phyloP scores from a whole-genome alignment of 2,329 filamentous ascomycete genomes.

The Clonostachys sp. region DNA sequence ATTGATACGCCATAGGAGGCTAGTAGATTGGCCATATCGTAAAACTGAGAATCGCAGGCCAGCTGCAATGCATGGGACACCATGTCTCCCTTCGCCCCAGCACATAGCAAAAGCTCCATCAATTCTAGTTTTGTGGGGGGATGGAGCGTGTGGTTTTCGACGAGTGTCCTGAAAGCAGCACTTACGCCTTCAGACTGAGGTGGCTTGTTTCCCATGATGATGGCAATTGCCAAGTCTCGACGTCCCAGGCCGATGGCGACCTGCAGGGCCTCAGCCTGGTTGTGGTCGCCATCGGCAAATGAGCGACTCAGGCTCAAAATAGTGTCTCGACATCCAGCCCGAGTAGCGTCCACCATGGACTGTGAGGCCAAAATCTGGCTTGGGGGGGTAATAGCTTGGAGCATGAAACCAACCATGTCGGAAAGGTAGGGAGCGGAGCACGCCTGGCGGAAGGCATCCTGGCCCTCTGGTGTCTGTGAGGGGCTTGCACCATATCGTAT shows the following conservation, averaged over 20 bases:
- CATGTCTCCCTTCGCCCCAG: conserved; percentile 48
- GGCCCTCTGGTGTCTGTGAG: conserved; percentile 40
- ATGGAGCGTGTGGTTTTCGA: conserved; percentile 37
- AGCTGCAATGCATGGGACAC: conserved; percentile 41
- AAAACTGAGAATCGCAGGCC: conserved; percentile 42
- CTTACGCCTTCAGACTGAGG: conserved; percentile 42
- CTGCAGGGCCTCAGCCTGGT: conserved; percentile 46
- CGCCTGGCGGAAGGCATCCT: conserved; percentile 47
- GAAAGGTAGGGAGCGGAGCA: conserved; percentile 40
- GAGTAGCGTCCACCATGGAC: conserved; percentile 45
- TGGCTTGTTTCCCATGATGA: conserved; percentile 47
- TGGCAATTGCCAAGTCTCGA: conserved; percentile 49
- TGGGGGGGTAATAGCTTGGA: conserved; percentile 44
- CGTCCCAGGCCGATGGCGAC: conserved; percentile 41
- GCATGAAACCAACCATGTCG: conserved; percentile 39
- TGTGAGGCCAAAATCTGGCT: conserved; percentile 37
- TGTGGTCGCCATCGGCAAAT: conserved; percentile 46
- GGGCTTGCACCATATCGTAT: conserved; percentile 45
- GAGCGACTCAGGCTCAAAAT: conserved; percentile 47
- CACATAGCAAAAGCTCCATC: conserved; percentile 52
- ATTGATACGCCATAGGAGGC: conserved; percentile 48
- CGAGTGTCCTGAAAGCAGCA: conserved; percentile 43
- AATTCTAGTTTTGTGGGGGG: conserved; percentile 45
- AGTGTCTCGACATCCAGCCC: conserved; percentile 42
- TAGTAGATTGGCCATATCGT: conserved; percentile 50